Percentiles rank a stretch among this genome's conserved stretches.
Evolutionary conservation across 805 yeast species (phyloP).

Genomic region (Komagataella ulmi): DNA sequence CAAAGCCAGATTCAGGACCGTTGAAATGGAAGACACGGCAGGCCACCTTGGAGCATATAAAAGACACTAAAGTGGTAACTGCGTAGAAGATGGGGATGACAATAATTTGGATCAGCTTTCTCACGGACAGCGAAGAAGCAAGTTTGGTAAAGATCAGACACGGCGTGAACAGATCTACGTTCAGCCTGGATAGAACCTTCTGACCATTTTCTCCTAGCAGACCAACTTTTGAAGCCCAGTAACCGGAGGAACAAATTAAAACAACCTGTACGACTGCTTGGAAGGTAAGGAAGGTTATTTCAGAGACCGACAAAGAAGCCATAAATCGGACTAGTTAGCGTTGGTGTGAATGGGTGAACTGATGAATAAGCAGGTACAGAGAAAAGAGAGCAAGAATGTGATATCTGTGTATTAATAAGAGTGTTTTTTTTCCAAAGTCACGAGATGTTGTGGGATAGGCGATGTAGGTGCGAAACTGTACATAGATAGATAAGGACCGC

Average conservation of each 20-base stretch:
- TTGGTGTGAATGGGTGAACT: background rate
- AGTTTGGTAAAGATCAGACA: constrained; percentile 82
- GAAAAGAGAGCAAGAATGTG: background rate
- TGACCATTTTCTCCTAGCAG: constrained; percentile 62
- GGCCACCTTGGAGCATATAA: constrained; percentile 41
- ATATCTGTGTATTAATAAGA: background rate
- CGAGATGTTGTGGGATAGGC: background rate
- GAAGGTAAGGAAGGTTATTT: constrained; percentile 58
- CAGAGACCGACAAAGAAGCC: constrained; percentile 18
- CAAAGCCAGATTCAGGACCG: constrained; percentile 73
- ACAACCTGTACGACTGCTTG: constrained; percentile 90
- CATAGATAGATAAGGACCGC: background rate
- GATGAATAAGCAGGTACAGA: background rate
- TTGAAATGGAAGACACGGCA: constrained; percentile 44
- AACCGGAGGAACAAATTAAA: constrained; percentile 76
- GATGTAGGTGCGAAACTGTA: background rate
- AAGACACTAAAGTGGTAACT: constrained; percentile 72
- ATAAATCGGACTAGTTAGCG: background rate
- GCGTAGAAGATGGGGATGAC: constrained; percentile 77
- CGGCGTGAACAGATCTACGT: constrained; percentile 91
- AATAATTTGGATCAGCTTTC: constrained; percentile 67
- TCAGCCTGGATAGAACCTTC: constrained; percentile 59
- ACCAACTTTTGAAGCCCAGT: constrained; percentile 66
- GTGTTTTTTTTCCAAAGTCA: background rate
- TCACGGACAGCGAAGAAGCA: constrained; percentile 52